Percentiles rank a stretch among this genome's conserved stretches.
Evolutionary conservation across 2,329 filamentous ascomycete species (phyloP).

Genomic region (Penicillium sp.): DNA sequence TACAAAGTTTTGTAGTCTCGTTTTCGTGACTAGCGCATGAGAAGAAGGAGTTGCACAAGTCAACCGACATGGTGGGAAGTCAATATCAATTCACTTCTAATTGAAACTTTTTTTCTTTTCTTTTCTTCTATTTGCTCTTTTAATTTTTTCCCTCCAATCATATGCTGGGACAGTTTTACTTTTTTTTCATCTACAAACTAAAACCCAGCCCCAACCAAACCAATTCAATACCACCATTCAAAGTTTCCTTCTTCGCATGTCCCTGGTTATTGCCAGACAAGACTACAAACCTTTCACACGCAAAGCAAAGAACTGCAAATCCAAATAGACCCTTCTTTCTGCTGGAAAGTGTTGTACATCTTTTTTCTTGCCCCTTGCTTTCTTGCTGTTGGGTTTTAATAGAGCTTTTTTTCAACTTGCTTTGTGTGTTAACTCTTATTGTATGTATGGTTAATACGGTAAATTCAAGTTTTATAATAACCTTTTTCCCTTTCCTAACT

Average conservation of each 20-base stretch:
- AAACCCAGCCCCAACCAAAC: constrained; percentile 7
- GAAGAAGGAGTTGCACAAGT: not conserved
- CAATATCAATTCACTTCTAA: constrained; percentile 4
- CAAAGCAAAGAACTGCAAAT: not conserved
- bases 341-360: constrained; percentile 15
- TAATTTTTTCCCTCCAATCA: constrained; percentile 1
- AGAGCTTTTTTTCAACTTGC: constrained; percentile 12
- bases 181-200: not conserved
- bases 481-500: not conserved
- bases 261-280: not conserved
- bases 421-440: constrained; percentile 14
- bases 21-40: constrained; percentile 8
- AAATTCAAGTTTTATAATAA: constrained; percentile 7
- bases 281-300: not conserved
- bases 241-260: not conserved
- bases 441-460: constrained; percentile 16
- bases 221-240: constrained; percentile 1
- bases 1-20: constrained; percentile 10
- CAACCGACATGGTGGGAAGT: constrained; percentile 2
- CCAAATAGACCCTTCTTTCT: not conserved
- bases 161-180: constrained; percentile 8
- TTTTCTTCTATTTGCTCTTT: constrained; percentile 1
- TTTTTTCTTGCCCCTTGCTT: constrained; percentile 6
- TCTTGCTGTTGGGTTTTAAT: constrained; percentile 10
- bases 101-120: constrained; percentile 11